A percentile compares a stretch with the other conserved stretches of the same genome.
Evolutionary conservation across 2,329 filamentous ascomycete species (phyloP).

Genomic region (Alternaria arbusti): DNA sequence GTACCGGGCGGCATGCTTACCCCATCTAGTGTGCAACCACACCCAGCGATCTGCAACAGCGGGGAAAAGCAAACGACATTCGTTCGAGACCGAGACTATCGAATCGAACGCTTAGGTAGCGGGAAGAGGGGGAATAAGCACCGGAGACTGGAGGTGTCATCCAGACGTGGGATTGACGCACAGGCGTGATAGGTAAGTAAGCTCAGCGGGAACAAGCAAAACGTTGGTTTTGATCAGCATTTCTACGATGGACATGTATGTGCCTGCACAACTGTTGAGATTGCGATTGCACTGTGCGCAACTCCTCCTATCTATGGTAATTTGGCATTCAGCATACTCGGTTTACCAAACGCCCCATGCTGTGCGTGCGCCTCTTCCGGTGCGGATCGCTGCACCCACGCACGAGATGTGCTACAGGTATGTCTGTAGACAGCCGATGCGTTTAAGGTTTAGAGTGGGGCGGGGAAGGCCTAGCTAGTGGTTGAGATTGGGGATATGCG

Average conservation of each 20-base stretch:
- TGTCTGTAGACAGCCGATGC: neutral
- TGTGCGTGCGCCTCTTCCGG: neutral
- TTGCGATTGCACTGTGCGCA: neutral
- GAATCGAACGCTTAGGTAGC: neutral
- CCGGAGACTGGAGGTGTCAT: neutral
- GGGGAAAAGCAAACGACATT: neutral
- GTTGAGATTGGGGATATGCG: neutral
- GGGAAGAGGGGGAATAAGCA: neutral
- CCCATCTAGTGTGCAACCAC: neutral
- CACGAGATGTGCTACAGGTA: neutral
- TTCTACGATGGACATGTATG: neutral
- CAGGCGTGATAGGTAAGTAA: neutral
- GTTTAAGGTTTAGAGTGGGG: neutral
- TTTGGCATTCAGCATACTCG: neutral
- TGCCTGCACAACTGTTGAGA: neutral
- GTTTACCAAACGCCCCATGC: neutral
- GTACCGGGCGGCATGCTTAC: neutral
- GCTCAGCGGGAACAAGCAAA: neutral
- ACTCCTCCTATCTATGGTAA: neutral
- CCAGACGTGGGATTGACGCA: neutral
- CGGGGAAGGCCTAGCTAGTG: neutral
- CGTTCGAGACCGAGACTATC: neutral
- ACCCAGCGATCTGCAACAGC: neutral
- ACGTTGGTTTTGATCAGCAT: neutral
- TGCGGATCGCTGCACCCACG: neutral